Evolutionary conservation across 2,329 filamentous ascomycete species (phyloP).

Genomic region (Cercospora sp.): DNA sequence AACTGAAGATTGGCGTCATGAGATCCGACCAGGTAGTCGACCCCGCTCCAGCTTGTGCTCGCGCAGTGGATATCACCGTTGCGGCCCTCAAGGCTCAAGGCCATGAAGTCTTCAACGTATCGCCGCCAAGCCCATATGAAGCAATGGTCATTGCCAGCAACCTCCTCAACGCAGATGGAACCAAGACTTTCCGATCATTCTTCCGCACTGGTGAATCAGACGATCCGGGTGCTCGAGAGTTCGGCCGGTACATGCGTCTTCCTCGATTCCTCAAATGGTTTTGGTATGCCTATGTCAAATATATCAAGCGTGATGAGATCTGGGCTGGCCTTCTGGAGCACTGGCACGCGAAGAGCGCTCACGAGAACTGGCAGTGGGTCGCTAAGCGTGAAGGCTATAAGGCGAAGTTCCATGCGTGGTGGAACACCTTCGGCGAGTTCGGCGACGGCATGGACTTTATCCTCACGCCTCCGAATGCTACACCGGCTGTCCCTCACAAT

Average conservation of each 20-base stretch:
- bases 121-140: conserved; percentile 61
- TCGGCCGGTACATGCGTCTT: conserved; percentile 71
- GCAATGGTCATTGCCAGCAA: conserved; percentile 75
- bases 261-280: conserved; percentile 74
- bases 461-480: conserved; percentile 82
- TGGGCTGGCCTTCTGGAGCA: conserved; percentile 76
- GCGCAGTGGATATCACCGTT: conserved; percentile 71
- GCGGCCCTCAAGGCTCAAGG: conserved; percentile 68
- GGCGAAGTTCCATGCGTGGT: conserved; percentile 79
- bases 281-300: conserved; percentile 89
- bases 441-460: conserved; percentile 66
- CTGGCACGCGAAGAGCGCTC: conserved; percentile 72
- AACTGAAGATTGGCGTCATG: conserved; percentile 72
- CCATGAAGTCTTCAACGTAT: conserved; percentile 69
- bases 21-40: conserved; percentile 73
- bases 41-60: conserved; percentile 77
- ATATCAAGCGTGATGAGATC: conserved; percentile 70
- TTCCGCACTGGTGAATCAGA: conserved; percentile 76
- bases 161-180: conserved; percentile 82
- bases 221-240: conserved; percentile 73
- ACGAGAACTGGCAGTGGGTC: conserved; percentile 81
- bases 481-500: conserved; percentile 81
- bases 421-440: conserved; percentile 60
- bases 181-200: conserved; percentile 73
- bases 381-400: conserved; percentile 75